Conservation (phyloP, 176 grass and related monocot genomes). For the Rhynchospora tenuis region DNA sequence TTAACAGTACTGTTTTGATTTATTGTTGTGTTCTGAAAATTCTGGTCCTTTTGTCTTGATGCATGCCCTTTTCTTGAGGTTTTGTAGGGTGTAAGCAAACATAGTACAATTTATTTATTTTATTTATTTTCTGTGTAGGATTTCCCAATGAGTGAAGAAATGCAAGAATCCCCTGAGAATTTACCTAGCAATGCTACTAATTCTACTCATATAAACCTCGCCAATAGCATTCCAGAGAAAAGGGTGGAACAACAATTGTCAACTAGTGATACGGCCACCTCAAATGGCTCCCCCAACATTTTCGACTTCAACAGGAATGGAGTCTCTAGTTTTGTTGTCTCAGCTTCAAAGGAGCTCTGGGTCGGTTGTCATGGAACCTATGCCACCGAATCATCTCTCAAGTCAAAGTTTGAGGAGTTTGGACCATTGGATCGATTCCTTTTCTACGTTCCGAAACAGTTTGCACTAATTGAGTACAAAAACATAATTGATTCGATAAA, state of each 20-base stretch:
- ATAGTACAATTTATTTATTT: background rate
- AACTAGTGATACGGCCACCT: background rate
- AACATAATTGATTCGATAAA: constrained; percentile 61
- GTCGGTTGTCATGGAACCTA: constrained; percentile 50
- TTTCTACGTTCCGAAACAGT: constrained; percentile 50
- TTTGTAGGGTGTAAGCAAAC: background rate
- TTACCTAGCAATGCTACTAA: constrained; percentile 7
- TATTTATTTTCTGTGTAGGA: constrained; percentile 19
- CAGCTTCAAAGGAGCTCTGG: constrained; percentile 86
- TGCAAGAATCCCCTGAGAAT: constrained; percentile 24
- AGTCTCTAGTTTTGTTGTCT: constrained; percentile 52
- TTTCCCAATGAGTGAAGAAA: background rate
- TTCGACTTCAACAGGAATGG: constrained; percentile 59
- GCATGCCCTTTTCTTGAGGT: background rate
- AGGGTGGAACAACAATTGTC: background rate
- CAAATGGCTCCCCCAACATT: constrained; percentile 4
- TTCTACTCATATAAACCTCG: constrained; percentile 16
- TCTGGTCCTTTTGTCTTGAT: background rate
- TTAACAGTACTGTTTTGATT: background rate
- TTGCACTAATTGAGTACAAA: constrained; percentile 69
- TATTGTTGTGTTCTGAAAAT: background rate
- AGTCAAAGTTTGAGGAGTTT: constrained; percentile 77
- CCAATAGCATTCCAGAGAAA: background rate
- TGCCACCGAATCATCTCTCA: constrained; percentile 48
- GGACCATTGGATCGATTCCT: constrained; percentile 54